Conservation (phyloP, 1,284 basidiomycete species). For the Lentinula novae-zelandiae region DNA sequence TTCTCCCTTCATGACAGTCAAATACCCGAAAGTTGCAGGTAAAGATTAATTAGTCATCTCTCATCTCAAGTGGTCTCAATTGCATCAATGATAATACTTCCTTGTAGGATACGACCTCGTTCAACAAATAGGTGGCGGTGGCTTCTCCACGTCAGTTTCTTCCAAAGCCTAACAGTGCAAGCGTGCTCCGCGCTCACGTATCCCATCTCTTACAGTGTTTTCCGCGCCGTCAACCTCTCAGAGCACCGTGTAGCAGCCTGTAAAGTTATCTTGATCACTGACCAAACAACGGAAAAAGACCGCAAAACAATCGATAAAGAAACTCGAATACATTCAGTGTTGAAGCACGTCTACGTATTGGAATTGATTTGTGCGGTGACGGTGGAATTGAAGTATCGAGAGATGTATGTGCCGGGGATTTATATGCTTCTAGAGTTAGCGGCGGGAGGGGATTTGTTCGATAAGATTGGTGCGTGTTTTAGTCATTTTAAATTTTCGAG, state of each 20-base stretch:
- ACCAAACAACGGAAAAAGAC: slow-evolving; percentile 55
- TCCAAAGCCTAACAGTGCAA: not conserved
- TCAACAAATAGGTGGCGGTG: slow-evolving; percentile 79
- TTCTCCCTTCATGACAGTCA: slow-evolving; percentile 13
- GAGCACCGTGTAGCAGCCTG: slow-evolving; percentile 74
- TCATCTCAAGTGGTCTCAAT: not conserved
- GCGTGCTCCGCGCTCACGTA: not conserved
- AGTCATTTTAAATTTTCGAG: not conserved
- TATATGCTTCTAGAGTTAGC: slow-evolving; percentile 95
- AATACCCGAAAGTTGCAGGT: slow-evolving; percentile 35
- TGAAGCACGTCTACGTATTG: slow-evolving; percentile 84
- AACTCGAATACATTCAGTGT: slow-evolving; percentile 83
- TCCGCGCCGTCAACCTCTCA: slow-evolving; percentile 71
- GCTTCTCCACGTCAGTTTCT: slow-evolving; percentile 69
- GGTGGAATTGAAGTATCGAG: slow-evolving; percentile 63
- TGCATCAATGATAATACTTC: slow-evolving; percentile 18
- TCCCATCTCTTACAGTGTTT: slow-evolving; percentile 54
- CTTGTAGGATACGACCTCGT: slow-evolving; percentile 61
- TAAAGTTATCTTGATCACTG: slow-evolving; percentile 72
- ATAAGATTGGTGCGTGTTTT: slow-evolving; percentile 84
- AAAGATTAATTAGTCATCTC: not conserved
- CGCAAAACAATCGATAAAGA: slow-evolving; percentile 89
- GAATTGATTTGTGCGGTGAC: slow-evolving; percentile 80
- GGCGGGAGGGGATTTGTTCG: slow-evolving; percentile 93
- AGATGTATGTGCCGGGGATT: slow-evolving; percentile 68